Conservation (phyloP, 2,329 filamentous ascomycete species). For the Diaporthe sp. region DNA sequence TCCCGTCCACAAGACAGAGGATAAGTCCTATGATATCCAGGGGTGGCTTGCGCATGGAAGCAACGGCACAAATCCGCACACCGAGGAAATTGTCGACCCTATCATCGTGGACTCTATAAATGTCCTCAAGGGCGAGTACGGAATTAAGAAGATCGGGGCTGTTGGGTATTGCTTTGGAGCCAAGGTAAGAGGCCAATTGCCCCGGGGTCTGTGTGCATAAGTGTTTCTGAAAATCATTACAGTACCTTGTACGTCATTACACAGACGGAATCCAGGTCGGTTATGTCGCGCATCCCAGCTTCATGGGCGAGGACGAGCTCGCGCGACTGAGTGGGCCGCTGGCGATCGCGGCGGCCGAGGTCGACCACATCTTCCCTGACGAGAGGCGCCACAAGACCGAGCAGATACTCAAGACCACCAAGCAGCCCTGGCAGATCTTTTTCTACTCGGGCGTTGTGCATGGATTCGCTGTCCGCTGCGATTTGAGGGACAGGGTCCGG, state of each 20-base stretch:
- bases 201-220: too few relatives aligned
- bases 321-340: not conserved
- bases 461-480: not conserved
- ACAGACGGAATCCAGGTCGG: not conserved
- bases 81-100: not conserved
- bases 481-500: not conserved
- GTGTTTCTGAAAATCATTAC: not conserved
- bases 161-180: constrained; percentile 3
- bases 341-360: not conserved
- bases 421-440: constrained; percentile 4
- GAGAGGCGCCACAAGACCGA: not conserved
- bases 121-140: not conserved
- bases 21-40: not conserved
- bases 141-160: not conserved
- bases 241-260: not conserved
- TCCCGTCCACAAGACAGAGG: not conserved
- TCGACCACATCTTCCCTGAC: not conserved
- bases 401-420: not conserved
- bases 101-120: not conserved
- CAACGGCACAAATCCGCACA: not conserved
- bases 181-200: not conserved
- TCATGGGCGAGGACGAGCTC: not conserved
- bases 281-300: not conserved
- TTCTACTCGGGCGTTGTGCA: not conserved
- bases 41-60: not conserved